These are phyloP conservation scores for Heterobasidion irregulare DNA, from an alignment of 1,284 basidiomycete species.

Conservation along the genomic window DNA sequence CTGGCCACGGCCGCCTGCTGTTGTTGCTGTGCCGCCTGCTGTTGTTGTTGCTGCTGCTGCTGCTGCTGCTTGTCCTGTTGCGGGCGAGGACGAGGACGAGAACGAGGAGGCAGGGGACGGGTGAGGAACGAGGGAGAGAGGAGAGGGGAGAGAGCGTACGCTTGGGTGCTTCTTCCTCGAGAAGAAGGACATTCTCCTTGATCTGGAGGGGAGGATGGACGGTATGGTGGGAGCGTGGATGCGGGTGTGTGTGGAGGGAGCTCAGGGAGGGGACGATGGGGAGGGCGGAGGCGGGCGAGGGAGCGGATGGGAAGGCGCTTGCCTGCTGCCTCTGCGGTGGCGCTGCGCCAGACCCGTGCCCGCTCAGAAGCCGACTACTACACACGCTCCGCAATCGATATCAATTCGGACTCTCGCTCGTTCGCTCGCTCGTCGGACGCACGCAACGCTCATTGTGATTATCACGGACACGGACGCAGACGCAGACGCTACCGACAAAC, in stretches of 20 bases:
- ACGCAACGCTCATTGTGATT: no score
- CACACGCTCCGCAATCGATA: no score
- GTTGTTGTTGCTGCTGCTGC: slow-evolving; percentile 9
- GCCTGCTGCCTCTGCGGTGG: no score
- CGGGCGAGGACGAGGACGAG: neutral
- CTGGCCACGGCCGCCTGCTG: slow-evolving; percentile 10
- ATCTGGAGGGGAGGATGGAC: slow-evolving; percentile 44
- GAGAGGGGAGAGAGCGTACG: slow-evolving; percentile 37
- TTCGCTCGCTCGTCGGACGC: no score
- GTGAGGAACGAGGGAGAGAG: slow-evolving; percentile 50
- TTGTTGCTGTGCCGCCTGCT: slow-evolving; percentile 1
- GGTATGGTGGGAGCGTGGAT: slow-evolving; percentile 34
- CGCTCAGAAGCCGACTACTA: no score
- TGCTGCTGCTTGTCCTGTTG: slow-evolving; percentile 5
- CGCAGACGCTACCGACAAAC: no score
- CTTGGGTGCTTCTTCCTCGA: slow-evolving; percentile 63
- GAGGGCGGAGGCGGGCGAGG: neutral
- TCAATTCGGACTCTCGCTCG: no score
- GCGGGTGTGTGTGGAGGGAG: slow-evolving; percentile 9
- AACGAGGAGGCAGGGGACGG: neutral
- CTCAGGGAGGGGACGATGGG: slow-evolving; percentile 2
- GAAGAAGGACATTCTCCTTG: slow-evolving; percentile 85
- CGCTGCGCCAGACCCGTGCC: no score
- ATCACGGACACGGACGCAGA: no score
- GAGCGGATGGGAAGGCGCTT: no score